phyloP scores from a whole-genome alignment of 371 early-diverging fungal species.

The Phascolomyces articulosus region DNA sequence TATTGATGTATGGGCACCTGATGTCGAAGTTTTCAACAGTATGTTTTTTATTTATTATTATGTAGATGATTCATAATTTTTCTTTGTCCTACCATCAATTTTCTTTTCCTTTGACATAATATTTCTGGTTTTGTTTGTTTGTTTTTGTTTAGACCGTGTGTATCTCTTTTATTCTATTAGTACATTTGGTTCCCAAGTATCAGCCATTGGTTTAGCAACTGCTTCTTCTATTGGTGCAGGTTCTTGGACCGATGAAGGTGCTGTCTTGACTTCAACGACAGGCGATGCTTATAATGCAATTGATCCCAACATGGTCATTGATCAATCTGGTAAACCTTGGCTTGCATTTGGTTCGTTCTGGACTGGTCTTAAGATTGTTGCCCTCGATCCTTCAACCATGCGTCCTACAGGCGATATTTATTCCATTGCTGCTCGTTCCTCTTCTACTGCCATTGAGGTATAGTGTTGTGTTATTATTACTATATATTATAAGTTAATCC shows the following conservation, averaged over 20 bases:
- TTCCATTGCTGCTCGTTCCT: conserved; percentile 11
- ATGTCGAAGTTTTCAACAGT: not conserved
- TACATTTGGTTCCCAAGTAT: conserved; percentile 7
- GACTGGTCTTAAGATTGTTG: conserved; percentile 15
- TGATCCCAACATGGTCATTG: conserved; percentile 14
- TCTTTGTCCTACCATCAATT: too few species aligned
- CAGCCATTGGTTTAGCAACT: conserved; percentile 17
- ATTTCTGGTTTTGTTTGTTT: not conserved
- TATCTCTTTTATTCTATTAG: conserved; percentile 14
- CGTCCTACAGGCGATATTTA: conserved; percentile 15
- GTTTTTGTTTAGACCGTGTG: not conserved
- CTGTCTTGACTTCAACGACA: not conserved
- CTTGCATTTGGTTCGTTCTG: conserved; percentile 20
- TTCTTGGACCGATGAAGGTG: conserved; percentile 15
- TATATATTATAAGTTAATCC: not conserved
- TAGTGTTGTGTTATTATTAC: not conserved
- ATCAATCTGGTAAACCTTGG: conserved; percentile 11
- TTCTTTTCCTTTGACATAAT: too few species aligned
- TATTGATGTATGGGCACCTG: conserved; percentile 17
- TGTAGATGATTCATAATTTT: too few species aligned
- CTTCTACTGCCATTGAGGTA: not conserved
- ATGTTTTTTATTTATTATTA: not conserved
- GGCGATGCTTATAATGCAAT: conserved; percentile 14
- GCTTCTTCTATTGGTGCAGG: conserved; percentile 14
- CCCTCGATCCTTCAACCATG: conserved; percentile 10